These are phyloP conservation scores for Terfezia claveryi DNA, from an alignment of 495 filamentous ascomycete species.

Conservation along the genomic window DNA sequence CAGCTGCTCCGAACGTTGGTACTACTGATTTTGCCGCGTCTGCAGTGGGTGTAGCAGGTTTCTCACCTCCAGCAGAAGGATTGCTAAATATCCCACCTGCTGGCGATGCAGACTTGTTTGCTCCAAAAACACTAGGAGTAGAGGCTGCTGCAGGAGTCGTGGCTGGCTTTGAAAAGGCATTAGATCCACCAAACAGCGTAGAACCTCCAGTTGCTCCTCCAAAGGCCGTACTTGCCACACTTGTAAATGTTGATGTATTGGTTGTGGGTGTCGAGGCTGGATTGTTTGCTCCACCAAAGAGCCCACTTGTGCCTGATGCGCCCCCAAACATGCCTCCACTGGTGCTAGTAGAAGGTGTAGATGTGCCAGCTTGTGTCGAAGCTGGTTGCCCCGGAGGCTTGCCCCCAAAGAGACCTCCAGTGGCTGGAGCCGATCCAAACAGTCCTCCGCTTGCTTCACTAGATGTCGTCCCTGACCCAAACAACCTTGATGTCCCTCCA, in stretches of 20 bases:
- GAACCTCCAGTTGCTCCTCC: too few species aligned
- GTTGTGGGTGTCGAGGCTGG: too few species aligned
- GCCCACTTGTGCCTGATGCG: not conserved
- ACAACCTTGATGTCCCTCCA: not conserved
- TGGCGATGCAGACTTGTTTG: not conserved
- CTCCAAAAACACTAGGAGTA: not conserved
- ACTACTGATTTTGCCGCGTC: not conserved
- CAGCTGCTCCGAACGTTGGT: slow-evolving; percentile 6
- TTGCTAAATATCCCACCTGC: too few species aligned
- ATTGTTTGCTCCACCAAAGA: too few species aligned
- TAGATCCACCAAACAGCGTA: not conserved
- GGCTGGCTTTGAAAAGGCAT: not conserved
- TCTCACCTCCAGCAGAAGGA: not conserved
- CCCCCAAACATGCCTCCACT: not conserved
- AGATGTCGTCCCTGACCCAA: slow-evolving; percentile 1
- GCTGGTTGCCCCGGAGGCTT: slow-evolving; percentile 6
- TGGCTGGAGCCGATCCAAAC: slow-evolving; percentile 1
- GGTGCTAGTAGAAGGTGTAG: not conserved
- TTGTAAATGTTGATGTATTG: too few species aligned
- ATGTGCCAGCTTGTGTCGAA: slow-evolving; percentile 3
- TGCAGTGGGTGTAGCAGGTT: not conserved
- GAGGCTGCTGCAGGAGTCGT: not conserved
- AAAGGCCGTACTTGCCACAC: too few species aligned
- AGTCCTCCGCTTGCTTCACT: slow-evolving; percentile 1
- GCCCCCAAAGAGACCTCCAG: slow-evolving; percentile 6